Conservation (phyloP, 257 asterid genomes). For the Gynochthodes officinalis region DNA sequence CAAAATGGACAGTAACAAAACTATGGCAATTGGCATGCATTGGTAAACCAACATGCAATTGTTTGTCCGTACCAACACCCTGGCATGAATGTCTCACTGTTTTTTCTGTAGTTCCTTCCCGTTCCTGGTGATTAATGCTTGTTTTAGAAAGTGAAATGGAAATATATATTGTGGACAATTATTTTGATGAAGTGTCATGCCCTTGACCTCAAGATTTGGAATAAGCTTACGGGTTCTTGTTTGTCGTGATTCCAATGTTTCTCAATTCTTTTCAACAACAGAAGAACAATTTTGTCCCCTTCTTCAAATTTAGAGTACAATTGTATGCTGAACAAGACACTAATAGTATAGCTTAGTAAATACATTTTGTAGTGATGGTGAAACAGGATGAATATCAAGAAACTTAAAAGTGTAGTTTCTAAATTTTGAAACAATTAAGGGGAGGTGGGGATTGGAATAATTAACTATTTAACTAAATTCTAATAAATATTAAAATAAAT, state of each 20-base stretch:
- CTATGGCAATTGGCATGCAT: not conserved
- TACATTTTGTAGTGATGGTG: not conserved
- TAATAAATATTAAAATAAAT: too few species aligned
- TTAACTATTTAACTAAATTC: too few species aligned
- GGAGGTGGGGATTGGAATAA: too few species aligned
- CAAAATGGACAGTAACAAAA: not conserved
- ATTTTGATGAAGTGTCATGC: not conserved
- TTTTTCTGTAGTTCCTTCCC: not conserved
- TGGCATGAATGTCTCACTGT: not conserved
- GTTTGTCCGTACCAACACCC: not conserved
- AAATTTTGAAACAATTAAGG: not conserved
- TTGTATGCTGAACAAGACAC: not conserved
- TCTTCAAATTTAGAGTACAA: not conserved
- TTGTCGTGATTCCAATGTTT: not conserved
- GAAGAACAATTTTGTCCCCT: not conserved
- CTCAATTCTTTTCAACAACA: not conserved
- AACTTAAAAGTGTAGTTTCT: not conserved
- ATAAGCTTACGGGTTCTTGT: not conserved
- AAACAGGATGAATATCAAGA: not conserved
- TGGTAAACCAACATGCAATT: not conserved
- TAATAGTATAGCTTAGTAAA: not conserved
- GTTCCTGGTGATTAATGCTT: not conserved
- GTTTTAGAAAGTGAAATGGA: too few species aligned
- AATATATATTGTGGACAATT: not conserved
- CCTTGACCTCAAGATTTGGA: not conserved